Evolutionary conservation across 2,329 filamentous ascomycete genomes (phyloP), one percentile per base, ranked within the genome.

Genomic region (Alternaria brassicae): DNA sequence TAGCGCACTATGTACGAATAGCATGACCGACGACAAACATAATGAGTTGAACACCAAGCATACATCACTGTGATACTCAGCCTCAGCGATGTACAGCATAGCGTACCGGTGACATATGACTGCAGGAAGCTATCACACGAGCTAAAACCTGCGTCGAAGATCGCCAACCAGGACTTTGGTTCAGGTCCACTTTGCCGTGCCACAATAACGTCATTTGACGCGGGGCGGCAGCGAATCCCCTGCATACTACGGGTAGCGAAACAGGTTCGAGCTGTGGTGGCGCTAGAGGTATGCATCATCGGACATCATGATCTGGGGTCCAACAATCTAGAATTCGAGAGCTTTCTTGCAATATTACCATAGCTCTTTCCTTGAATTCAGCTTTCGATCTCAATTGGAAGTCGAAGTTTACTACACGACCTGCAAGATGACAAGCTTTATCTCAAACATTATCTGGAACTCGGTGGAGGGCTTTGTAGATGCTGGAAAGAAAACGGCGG

Each of bases 401-500:
- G 34, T 9, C 10, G 19, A 23, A 36, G 13, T 21, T 6, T 13
- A 2, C 19, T 23, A 17, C 4, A 36, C 30, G 9, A 34, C 48
- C 17, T 52, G 15, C 19, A 39, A 61, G 48, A 74, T 73, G 72
- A 63, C 71, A 34, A 61, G 65, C 42, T 78, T 78, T 56, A 71
- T 79, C 37, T 66, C 72, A 53, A 77, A 77, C 56, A 77, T 79
- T 44, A 60, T 79, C 32, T 75, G 73, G 70, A 77, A 77, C 60
- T 76, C 72, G 19, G 71, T 79, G 15, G 69, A 71, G 21, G 77
- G 77, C 2, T 77, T 77, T 47, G 74, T 78, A 1, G 75, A 77
- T 37, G 75, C 73, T 0, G 76, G 75, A 10, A 77, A 70, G 51
- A 67, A 72, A 28, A 71, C 75, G 8, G 76, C 69, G 15, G 77